These are phyloP conservation scores for Coniochaeta sp. DNA, from an alignment of 2,329 filamentous ascomycete genomes.

Conservation along the genomic window DNA sequence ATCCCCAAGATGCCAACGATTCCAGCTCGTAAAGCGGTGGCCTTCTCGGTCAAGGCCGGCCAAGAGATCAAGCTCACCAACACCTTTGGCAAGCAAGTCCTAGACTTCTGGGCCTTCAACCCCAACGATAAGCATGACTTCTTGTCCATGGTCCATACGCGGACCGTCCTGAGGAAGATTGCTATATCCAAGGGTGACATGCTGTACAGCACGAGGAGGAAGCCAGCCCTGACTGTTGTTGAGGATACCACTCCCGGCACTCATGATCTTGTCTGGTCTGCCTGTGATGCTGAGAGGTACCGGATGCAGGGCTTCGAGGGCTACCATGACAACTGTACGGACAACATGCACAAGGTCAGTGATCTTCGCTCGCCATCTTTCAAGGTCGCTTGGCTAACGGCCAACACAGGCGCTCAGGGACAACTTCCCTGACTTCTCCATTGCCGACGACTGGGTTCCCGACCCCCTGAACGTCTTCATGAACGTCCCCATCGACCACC, in stretches of 20 bases:
- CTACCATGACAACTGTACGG: slow-evolving; percentile 31
- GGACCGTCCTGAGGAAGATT: slow-evolving; percentile 23
- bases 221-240: slow-evolving; percentile 26
- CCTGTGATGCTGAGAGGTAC: slow-evolving; percentile 31
- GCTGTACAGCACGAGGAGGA: slow-evolving; percentile 27
- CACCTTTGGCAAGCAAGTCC: slow-evolving; percentile 39
- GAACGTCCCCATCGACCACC: slow-evolving; percentile 30
- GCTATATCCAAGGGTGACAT: slow-evolving; percentile 21
- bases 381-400: not conserved
- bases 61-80: slow-evolving; percentile 38
- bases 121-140: slow-evolving; percentile 23
- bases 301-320: slow-evolving; percentile 25
- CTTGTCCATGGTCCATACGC: slow-evolving; percentile 31
- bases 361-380: not conserved
- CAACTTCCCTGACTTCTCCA: slow-evolving; percentile 16
- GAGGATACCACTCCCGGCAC: slow-evolving; percentile 29
- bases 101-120: slow-evolving; percentile 42
- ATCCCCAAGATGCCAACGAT: slow-evolving; percentile 20
- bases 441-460: slow-evolving; percentile 25
- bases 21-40: slow-evolving; percentile 34
- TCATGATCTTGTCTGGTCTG: slow-evolving; percentile 32
- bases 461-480: slow-evolving; percentile 36
- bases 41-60: slow-evolving; percentile 24
- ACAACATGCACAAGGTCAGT: slow-evolving; percentile 26
- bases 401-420: slow-evolving; percentile 15